Percentiles rank a stretch among this genome's conserved stretches.
phyloP scores from a whole-genome alignment of 371 early-diverging fungal species.

The Apophysomyces elegans region DNA sequence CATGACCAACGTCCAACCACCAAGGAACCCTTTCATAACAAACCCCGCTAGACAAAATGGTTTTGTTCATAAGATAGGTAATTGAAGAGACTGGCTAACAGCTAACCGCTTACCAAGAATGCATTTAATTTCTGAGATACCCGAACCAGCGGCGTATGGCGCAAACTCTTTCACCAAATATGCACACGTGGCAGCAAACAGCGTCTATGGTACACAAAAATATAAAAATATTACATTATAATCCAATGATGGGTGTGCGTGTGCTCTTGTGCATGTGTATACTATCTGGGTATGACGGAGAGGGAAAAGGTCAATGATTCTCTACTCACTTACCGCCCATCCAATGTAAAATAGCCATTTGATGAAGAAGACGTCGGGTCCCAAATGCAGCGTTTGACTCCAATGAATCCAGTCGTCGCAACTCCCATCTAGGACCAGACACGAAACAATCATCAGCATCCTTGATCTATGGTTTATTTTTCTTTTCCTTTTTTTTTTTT shows the following conservation, averaged over 20 bases:
- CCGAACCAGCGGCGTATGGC: conserved; percentile 93
- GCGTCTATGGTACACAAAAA: conserved; percentile 38
- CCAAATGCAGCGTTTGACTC: conserved; percentile 49
- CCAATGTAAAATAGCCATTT: conserved; percentile 65
- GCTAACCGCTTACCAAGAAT: conserved; percentile 72
- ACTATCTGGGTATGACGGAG: too few species aligned
- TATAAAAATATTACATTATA: too few species aligned
- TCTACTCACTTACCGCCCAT: conserved; percentile 55
- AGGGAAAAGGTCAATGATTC: too few species aligned
- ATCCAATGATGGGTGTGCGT: too few species aligned
- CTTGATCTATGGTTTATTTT: too few species aligned
- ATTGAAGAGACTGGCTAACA: background rate
- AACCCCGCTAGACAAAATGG: conserved; percentile 67
- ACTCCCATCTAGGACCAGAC: conserved; percentile 31
- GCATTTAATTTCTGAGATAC: conserved; percentile 96
- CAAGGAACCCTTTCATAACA: conserved; percentile 89
- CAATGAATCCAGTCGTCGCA: conserved; percentile 63
- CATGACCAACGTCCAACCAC: conserved; percentile 84
- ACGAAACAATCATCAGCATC: background rate
- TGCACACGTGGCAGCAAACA: conserved; percentile 62
- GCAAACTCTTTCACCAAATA: conserved; percentile 73
- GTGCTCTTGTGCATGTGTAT: too few species aligned
- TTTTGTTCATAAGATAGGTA: too few species aligned
- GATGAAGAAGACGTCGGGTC: conserved; percentile 48
- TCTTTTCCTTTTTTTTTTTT: background rate